Base-by-base conservation (phyloP, 2,329 filamentous ascomycete genomes). In the Aureobasidium uvarum region DNA sequence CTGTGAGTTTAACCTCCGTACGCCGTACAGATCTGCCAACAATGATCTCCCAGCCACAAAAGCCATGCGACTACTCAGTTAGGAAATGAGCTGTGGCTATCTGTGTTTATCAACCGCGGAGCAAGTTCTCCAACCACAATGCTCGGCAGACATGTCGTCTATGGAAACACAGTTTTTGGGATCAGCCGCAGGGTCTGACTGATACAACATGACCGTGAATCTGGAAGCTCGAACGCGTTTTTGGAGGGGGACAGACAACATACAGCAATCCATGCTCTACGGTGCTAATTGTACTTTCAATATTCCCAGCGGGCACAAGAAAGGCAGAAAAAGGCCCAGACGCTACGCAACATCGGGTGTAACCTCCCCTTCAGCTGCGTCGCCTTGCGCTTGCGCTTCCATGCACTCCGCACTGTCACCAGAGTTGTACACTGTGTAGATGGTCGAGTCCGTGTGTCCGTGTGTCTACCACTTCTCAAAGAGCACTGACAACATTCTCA, bases 331-430 rank as follows among this genome's bases (percentile, higher is more conserved):
- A 4, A 45, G 41, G 56, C 14, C 56, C 45, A 31, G 56, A 18
- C 56, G 56, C 56, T 48, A 46, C 56, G 18, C 25, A 10, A 28
- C 33, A 36, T 56, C 52, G 38, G 52, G 38, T 56, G 52, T 43
- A 43, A 56, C 52, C 43, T 28, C 52, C 52, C 52, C 33, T 41
- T 33, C 33, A 56, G 36, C 52, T 39, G 10, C 18, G 28, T 13
- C 33, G 33, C 33, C 33, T 36, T 36, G 33, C 10, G 18, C n/a
- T 20, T 46, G 45, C 20, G 20, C 33, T 33, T n/a, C 50, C 3
- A 5, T 33, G 6, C 25, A 20, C 36, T 14, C 52, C 52, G 52
- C 52, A 54, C 4, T 25, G 52, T 55, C 20, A 25, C 18, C 28
- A 36, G 13, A 28, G n/a, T 41, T 55, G 52, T 55, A 39, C 33